Evolutionary conservation across 768 basidiomycete species (phyloP).

Genomic region (Vishniacozyma victoriae): DNA sequence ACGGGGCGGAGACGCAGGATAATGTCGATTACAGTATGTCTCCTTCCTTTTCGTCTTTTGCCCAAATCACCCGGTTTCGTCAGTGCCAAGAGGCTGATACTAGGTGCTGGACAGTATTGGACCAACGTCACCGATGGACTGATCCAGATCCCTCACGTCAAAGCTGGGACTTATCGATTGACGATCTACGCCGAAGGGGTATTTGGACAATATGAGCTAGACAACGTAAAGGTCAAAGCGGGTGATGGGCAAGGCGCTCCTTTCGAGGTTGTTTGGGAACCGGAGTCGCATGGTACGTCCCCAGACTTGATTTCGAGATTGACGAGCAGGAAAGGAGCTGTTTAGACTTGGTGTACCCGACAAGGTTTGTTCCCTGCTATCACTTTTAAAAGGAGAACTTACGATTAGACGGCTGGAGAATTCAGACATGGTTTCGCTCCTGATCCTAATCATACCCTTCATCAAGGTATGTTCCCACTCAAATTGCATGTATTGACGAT

Average conservation of each 20-base stretch:
- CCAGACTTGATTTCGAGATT: not conserved
- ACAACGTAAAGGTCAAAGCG: constrained; percentile 14
- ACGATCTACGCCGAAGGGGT: constrained; percentile 28
- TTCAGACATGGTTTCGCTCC: constrained; percentile 20
- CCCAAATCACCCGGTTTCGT: too few relatives aligned
- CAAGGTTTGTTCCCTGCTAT: constrained; percentile 3
- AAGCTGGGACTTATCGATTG: constrained; percentile 26
- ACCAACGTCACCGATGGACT: constrained; percentile 15
- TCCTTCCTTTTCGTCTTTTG: too few relatives aligned
- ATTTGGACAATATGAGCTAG: constrained; percentile 24
- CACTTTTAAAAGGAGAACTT: too few relatives aligned
- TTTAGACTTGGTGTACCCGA: constrained; percentile 31
- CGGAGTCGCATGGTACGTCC: constrained; percentile 7
- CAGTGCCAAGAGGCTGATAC: not conserved
- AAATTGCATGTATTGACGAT: too few relatives aligned
- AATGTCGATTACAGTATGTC: constrained; percentile 10
- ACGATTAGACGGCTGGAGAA: constrained; percentile 19
- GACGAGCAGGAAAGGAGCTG: constrained; percentile 11
- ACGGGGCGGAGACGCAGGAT: constrained; percentile 25
- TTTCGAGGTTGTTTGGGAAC: constrained; percentile 7
- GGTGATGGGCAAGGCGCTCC: constrained; percentile 2
- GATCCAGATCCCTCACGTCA: constrained; percentile 19
- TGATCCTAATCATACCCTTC: constrained; percentile 19
- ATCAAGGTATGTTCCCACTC: too few relatives aligned
- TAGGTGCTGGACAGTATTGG: constrained; percentile 28